Base-by-base conservation (phyloP, 1,284 basidiomycete species). In the Tilletia horrida region DNA sequence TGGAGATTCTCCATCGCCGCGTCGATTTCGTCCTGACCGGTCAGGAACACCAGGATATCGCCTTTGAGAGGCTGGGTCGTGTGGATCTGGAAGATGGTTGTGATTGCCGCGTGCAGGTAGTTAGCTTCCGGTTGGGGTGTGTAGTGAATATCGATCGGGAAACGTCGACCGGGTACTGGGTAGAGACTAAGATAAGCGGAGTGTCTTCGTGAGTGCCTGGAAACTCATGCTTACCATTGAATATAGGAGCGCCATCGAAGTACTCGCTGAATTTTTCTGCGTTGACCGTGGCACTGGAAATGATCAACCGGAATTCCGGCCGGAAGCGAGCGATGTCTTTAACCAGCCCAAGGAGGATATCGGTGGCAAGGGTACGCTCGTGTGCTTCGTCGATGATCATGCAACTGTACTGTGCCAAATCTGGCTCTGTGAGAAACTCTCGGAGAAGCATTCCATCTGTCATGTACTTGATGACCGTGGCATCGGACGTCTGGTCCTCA, bases 11-110 rank as follows among this genome's bases (percentile, higher is more conserved):
- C 95, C 76, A 82, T 82, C 25, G 93, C 94, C 0, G 92, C 91
- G 83, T 99, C 96, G 71, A 98, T 99, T 83, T 98, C 96, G 82
- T 98, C 96, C 86, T 98, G 96, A 73, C 96, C 96, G 0, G 96
- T 98, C 61, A 99, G 86, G 84, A 98, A 98, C 0, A 98, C 92
- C 35, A 98, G 87, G 71, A 99, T 95, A 79, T 98, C 96, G n/a
- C 96, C 96, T 77, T 91, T 91, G 0, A 94, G 93, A 3, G 45
- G 45, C 76, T 98, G 95, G 0, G 95, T 97, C 0, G 94, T 97
- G 82, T 99, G 96, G 57, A 98, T 98, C 82, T 98, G 96, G 84
- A 99, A 96, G 31, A 98, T 89, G 7, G 96, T 98, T 3, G 95
- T 98, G 79, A 99, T 95, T 35, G 95, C 93, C 6, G 96, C 96